Percentiles rank a stretch among this genome's conserved stretches.
Conservation (phyloP, 2,329 filamentous ascomycete genomes). For the Pleomassaria siparia region DNA sequence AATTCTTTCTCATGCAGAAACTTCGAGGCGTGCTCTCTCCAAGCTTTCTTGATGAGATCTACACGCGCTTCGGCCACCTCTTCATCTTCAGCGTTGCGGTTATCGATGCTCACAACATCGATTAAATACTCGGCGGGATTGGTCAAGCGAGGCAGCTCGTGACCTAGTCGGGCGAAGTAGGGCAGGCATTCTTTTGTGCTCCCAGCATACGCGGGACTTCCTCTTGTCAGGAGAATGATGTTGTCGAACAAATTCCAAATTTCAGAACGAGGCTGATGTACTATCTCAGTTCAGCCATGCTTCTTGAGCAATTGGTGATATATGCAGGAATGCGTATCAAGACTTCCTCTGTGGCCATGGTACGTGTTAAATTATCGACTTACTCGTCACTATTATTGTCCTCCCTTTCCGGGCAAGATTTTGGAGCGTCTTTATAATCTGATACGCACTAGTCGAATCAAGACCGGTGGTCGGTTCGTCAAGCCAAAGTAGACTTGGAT, state of each 20-base stretch:
- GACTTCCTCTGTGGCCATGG: no score
- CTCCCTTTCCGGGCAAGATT: conserved; percentile 66
- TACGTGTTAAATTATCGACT: background rate
- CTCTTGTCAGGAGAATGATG: conserved; percentile 67
- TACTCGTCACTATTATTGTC: conserved; percentile 68
- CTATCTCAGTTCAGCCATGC: conserved; percentile 6
- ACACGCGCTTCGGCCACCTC: conserved; percentile 61
- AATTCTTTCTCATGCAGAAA: conserved; percentile 15
- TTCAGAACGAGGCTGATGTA: conserved; percentile 76
- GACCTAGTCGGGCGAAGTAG: conserved; percentile 65
- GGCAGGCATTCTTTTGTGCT: conserved; percentile 58
- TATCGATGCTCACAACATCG: conserved; percentile 74
- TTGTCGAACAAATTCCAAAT: conserved; percentile 79
- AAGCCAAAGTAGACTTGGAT: conserved; percentile 74
- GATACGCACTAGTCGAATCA: conserved; percentile 75
- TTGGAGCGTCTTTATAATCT: conserved; percentile 71
- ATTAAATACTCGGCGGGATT: conserved; percentile 79
- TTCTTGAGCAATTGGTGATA: background rate
- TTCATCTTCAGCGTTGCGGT: conserved; percentile 68
- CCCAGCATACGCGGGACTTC: conserved; percentile 69
- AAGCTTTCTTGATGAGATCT: conserved; percentile 61
- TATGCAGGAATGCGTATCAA: background rate
- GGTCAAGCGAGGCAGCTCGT: conserved; percentile 68
- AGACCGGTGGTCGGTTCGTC: conserved; percentile 80
- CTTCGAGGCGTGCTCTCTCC: conserved; percentile 47